Evolutionary conservation across 2,329 filamentous ascomycete genomes (phyloP).

Genomic region (Apiospora aurea): DNA sequence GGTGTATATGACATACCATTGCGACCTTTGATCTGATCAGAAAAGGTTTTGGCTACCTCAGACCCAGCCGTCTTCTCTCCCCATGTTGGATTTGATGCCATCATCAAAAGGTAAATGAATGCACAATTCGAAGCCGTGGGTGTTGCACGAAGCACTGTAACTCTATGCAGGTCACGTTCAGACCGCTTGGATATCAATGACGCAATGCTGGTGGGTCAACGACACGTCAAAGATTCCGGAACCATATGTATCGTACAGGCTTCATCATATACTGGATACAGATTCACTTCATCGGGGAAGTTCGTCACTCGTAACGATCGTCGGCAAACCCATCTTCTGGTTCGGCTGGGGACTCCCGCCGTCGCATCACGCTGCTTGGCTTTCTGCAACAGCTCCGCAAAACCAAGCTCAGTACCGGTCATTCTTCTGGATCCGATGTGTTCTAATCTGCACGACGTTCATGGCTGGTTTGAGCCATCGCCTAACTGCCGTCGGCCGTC

Average conservation of each 20-base stretch:
- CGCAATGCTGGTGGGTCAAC: not conserved
- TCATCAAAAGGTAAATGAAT: conserved; percentile 25
- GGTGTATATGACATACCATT: conserved; percentile 34
- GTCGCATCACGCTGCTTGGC: not conserved
- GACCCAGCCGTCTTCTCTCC: conserved; percentile 43
- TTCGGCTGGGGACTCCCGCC: not conserved
- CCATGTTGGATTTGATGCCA: conserved; percentile 41
- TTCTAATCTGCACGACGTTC: not conserved
- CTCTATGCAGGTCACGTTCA: not conserved
- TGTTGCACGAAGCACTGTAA: not conserved
- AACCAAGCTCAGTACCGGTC: not conserved
- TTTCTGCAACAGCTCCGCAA: not conserved
- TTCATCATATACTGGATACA: not conserved
- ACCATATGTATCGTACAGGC: not conserved
- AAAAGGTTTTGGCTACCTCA: conserved; percentile 43
- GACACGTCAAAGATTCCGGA: not conserved
- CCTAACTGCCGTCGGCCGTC: conserved; percentile 7
- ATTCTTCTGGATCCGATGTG: not conserved
- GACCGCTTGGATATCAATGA: not conserved
- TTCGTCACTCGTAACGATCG: not conserved
- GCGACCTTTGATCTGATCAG: conserved; percentile 35
- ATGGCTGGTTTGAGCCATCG: not conserved
- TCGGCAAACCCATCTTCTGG: not conserved
- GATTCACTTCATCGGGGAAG: not conserved
- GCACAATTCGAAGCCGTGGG: not conserved